phyloP scores from a whole-genome alignment of 2,329 filamentous ascomycete species.

The Annulohypoxylon truncatum region DNA sequence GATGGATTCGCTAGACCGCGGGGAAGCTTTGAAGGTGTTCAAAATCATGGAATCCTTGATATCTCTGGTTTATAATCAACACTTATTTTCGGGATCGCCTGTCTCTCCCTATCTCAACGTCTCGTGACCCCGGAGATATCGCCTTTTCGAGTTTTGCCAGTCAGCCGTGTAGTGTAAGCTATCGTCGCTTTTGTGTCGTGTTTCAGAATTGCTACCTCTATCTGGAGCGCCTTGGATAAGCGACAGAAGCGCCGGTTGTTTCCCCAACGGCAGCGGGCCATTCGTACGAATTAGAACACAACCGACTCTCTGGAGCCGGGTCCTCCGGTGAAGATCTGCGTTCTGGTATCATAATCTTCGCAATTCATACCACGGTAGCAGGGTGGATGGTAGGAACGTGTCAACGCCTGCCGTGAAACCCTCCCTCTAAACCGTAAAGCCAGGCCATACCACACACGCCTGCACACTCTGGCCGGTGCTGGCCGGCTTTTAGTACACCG shows the following conservation, averaged over 20 bases:
- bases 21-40: constrained; percentile 21
- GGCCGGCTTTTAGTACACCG: constrained; percentile 31
- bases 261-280: constrained; percentile 10
- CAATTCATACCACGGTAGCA: constrained; percentile 27
- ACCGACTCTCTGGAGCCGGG: constrained; percentile 29
- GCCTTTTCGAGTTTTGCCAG: neutral
- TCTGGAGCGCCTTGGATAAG: constrained; percentile 3
- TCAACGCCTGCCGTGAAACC: constrained; percentile 35
- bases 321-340: constrained; percentile 33
- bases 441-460: neutral
- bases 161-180: neutral
- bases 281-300: constrained; percentile 1
- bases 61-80: constrained; percentile 12
- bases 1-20: constrained; percentile 28
- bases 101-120: constrained; percentile 1
- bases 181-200: constrained; percentile 4
- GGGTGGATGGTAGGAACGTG: constrained; percentile 35
- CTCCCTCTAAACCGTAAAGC: constrained; percentile 26
- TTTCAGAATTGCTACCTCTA: constrained; percentile 12
- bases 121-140: neutral
- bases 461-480: constrained; percentile 13
- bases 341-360: constrained; percentile 26
- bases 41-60: constrained; percentile 1
- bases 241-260: constrained; percentile 19
- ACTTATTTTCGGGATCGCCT: constrained; percentile 6